Evolutionary conservation across 1,139 yeast genomes (phyloP).

Genomic region (Geotrichum cucujoidarum): DNA sequence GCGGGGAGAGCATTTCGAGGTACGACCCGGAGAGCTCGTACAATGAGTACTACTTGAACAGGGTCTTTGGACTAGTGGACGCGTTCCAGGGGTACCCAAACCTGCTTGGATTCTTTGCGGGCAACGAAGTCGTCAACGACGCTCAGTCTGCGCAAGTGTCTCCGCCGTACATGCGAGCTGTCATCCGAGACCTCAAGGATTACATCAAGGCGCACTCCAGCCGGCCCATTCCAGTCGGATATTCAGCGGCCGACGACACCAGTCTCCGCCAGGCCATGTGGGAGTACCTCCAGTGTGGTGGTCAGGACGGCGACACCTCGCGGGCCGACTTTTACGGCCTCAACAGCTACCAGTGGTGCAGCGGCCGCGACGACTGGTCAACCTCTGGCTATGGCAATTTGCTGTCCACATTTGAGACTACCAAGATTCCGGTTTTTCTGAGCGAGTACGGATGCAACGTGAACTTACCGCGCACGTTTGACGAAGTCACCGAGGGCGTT

Average conservation of each 20-base stretch:
- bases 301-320: constrained; percentile 47
- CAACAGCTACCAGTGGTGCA: constrained; percentile 97
- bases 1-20: constrained; percentile 72
- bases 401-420: constrained; percentile 55
- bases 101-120: constrained; percentile 89
- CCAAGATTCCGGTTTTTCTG: constrained; percentile 73
- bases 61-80: constrained; percentile 73
- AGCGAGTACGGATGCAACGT: constrained; percentile 95
- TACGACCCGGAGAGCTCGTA: constrained; percentile 88
- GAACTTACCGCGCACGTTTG: constrained; percentile 72
- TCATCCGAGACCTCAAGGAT: constrained; percentile 74
- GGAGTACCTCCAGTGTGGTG: constrained; percentile 68
- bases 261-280: constrained; percentile 70
- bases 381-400: constrained; percentile 66
- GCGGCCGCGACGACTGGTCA: constrained; percentile 47
- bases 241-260: constrained; percentile 92
- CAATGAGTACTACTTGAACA: constrained; percentile 60
- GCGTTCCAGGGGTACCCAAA: constrained; percentile 85
- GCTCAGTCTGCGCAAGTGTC: constrained; percentile 55
- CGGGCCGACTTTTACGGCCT: constrained; percentile 91
- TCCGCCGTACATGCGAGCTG: constrained; percentile 59
- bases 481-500: constrained; percentile 50
- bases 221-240: constrained; percentile 82
- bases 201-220: constrained; percentile 57
- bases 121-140: constrained; percentile 88